These are phyloP conservation scores for Periconia digitata DNA, from an alignment of 2,329 filamentous ascomycete genomes.

Conservation along the genomic window DNA sequence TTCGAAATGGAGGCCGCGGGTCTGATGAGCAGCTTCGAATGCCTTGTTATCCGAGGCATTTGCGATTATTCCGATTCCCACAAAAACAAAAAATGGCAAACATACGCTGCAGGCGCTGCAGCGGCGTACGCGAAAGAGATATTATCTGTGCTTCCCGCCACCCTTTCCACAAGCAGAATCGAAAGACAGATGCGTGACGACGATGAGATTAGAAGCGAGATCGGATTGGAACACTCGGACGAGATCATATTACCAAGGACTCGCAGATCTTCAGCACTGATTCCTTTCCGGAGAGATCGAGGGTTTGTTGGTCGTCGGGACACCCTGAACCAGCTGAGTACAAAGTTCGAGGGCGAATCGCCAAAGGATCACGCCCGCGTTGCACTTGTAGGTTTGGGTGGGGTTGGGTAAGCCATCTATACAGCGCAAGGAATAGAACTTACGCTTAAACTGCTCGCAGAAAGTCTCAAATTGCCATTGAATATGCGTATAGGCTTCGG, in stretches of 20 bases:
- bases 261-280: background rate
- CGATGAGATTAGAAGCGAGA: too few relatives aligned
- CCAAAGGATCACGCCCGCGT: conserved; percentile 10
- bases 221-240: too few relatives aligned
- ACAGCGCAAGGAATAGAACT: background rate
- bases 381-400: conserved; percentile 16
- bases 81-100: conserved; percentile 20
- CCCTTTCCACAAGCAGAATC: too few relatives aligned
- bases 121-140: conserved; percentile 19
- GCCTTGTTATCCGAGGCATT: conserved; percentile 19
- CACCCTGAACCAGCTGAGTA: background rate
- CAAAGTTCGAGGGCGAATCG: conserved; percentile 10
- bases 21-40: conserved; percentile 22
- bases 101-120: conserved; percentile 15
- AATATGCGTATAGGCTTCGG: conserved; percentile 11
- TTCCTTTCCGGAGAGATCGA: conserved; percentile 10
- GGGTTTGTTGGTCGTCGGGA: conserved; percentile 12
- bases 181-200: too few relatives aligned
- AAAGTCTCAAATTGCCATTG: conserved; percentile 18
- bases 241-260: background rate
- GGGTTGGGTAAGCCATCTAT: conserved; percentile 14
- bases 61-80: conserved; percentile 21
- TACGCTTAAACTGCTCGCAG: conserved; percentile 6
- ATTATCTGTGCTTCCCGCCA: background rate
- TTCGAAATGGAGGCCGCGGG: conserved; percentile 15